Evolutionary conservation across 352 stramenopile genomes (phyloP).

Genomic region (Phytophthora pisi): DNA sequence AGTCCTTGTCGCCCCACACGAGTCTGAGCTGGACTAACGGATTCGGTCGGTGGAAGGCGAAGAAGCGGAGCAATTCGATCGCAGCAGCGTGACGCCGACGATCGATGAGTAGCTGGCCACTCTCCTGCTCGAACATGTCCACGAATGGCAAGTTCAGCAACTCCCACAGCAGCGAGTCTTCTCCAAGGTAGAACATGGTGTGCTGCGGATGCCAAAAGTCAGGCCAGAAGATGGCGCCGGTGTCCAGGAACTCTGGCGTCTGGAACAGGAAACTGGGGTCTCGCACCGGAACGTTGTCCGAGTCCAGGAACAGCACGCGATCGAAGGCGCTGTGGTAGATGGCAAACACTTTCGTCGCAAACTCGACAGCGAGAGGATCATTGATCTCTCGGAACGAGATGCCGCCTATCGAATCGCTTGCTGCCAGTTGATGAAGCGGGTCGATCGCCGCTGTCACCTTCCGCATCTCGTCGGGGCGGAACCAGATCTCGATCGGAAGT

Average conservation of each 20-base stretch:
- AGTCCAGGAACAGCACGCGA: slow-evolving; percentile 55
- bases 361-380: slow-evolving; percentile 35
- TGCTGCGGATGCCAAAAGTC: slow-evolving; percentile 34
- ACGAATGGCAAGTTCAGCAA: slow-evolving; percentile 48
- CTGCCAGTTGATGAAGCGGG: slow-evolving; percentile 25
- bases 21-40: slow-evolving; percentile 43
- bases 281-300: slow-evolving; percentile 41
- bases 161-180: slow-evolving; percentile 55
- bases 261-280: slow-evolving; percentile 20
- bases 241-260: slow-evolving; percentile 14
- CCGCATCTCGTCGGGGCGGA: slow-evolving; percentile 39
- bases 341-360: slow-evolving; percentile 54
- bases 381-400: slow-evolving; percentile 35
- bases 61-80: slow-evolving; percentile 49
- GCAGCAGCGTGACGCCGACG: slow-evolving; percentile 35
- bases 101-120: slow-evolving; percentile 59
- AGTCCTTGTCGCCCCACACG: slow-evolving; percentile 62
- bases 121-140: slow-evolving; percentile 73
- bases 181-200: slow-evolving; percentile 59
- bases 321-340: slow-evolving; percentile 49
- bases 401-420: slow-evolving; percentile 23
- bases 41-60: slow-evolving; percentile 38
- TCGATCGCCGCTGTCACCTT: slow-evolving; percentile 23
- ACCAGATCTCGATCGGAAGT: slow-evolving; percentile 66
- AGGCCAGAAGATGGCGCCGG: slow-evolving; percentile 60